Evolutionary conservation across 2,329 filamentous ascomycete species (phyloP).

Genomic region (Stagonosporopsis rhizophila): DNA sequence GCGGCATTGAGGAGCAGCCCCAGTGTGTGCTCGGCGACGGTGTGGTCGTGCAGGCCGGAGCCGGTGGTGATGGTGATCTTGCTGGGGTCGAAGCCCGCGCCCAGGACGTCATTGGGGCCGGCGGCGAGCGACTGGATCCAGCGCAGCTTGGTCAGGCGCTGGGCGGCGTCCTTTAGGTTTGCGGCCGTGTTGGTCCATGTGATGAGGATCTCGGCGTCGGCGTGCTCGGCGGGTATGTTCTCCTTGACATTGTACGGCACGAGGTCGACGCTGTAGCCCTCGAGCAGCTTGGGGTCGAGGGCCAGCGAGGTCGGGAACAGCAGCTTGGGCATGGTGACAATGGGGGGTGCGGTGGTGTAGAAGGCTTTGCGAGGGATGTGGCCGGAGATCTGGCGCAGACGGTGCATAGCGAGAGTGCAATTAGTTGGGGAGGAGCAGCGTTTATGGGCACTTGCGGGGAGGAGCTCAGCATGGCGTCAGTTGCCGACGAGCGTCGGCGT

Average conservation of each 20-base stretch:
- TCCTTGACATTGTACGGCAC: conserved; percentile 66
- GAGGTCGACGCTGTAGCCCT: conserved; percentile 66
- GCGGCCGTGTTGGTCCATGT: conserved; percentile 67
- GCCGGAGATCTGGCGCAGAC: conserved; percentile 10
- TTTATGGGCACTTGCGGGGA: conserved; percentile 11
- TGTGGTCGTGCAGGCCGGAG: conserved; percentile 68
- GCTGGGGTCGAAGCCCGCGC: conserved; percentile 64
- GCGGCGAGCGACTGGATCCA: conserved; percentile 74
- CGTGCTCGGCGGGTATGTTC: conserved; percentile 63
- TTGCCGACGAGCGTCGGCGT: conserved; percentile 17
- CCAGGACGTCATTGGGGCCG: conserved; percentile 70
- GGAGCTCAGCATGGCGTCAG: conserved; percentile 12
- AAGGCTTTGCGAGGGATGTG: conserved; percentile 15
- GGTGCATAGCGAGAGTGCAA: conserved; percentile 6
- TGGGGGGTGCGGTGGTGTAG: conserved; percentile 8
- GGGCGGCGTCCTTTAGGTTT: conserved; percentile 66
- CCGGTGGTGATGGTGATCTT: conserved; percentile 65
- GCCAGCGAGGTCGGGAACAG: conserved; percentile 70
- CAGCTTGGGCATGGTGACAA: conserved; percentile 56
- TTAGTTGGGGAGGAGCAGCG: neutral
- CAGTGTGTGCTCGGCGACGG: conserved; percentile 70
- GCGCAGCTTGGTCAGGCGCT: conserved; percentile 62
- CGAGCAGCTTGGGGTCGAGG: conserved; percentile 62
- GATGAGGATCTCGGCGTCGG: conserved; percentile 67
- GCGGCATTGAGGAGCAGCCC: conserved; percentile 64